Conservation (phyloP, 352 stramenopile species). For the Globisporangium nagaii region DNA sequence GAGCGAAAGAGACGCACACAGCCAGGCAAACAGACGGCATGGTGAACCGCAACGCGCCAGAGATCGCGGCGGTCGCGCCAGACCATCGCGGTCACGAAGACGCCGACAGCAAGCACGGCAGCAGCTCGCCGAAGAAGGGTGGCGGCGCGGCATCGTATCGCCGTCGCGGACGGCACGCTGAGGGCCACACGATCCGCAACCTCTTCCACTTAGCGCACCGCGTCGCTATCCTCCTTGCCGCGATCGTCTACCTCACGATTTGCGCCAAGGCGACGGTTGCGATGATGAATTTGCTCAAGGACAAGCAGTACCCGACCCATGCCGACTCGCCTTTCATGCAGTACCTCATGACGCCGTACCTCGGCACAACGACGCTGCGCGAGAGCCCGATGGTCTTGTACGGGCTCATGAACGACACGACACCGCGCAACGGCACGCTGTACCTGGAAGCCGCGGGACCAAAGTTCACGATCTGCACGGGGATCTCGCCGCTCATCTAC, state of each 20-base stretch:
- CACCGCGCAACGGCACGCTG: conserved; percentile 20
- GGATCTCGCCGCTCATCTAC: neutral
- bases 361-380: conserved; percentile 20
- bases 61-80: no score
- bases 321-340: conserved; percentile 9
- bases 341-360: conserved; percentile 20
- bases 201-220: neutral
- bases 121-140: no score
- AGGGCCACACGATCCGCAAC: no score
- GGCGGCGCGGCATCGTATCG: no score
- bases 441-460: conserved; percentile 27
- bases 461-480: conserved; percentile 3
- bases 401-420: conserved; percentile 18
- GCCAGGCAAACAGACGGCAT: no score
- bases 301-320: conserved; percentile 11
- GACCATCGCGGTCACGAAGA: no score
- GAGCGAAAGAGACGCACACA: no score
- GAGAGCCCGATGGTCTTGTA: conserved; percentile 26
- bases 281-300: neutral
- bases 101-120: no score
- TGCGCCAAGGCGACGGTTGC: neutral
- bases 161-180: no score
- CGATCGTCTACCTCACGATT: neutral
- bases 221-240: neutral
- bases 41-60: no score